A percentile compares a stretch with the other conserved stretches of the same genome.
These are phyloP conservation scores for Linanthus parryae DNA, from an alignment of 148 eudicot genomes.

Conservation along the genomic window DNA sequence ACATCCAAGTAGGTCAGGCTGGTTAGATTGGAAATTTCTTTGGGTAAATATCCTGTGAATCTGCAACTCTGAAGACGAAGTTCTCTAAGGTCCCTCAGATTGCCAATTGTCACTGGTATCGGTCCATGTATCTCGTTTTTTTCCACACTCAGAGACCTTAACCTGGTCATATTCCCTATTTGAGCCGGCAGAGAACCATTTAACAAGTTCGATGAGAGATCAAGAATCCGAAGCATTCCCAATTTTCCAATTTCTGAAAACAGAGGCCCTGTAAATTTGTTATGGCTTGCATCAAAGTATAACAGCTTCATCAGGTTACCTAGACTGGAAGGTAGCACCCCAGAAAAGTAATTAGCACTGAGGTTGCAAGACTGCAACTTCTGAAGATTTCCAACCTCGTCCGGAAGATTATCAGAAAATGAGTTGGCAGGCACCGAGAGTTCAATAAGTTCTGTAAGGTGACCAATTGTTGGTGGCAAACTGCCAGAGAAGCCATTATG, in stretches of 20 bases:
- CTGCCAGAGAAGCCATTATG: slow-evolving; percentile 52
- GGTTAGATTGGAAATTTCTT: slow-evolving; percentile 39
- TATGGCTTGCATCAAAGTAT: slow-evolving; percentile 49
- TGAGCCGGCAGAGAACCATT: slow-evolving; percentile 49
- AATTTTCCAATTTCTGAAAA: slow-evolving; percentile 49
- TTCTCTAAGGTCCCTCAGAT: slow-evolving; percentile 36
- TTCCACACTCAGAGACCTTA: slow-evolving; percentile 26
- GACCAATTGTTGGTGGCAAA: slow-evolving; percentile 62
- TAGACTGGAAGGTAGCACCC: slow-evolving; percentile 54
- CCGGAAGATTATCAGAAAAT: slow-evolving; percentile 60
- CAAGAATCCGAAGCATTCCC: slow-evolving; percentile 36
- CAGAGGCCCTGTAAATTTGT: slow-evolving; percentile 48
- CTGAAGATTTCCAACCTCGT: slow-evolving; percentile 49
- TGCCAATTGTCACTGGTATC: slow-evolving; percentile 45
- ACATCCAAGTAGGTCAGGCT: slow-evolving; percentile 51
- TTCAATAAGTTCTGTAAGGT: slow-evolving; percentile 47
- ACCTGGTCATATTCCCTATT: slow-evolving; percentile 31
- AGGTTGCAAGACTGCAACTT: slow-evolving; percentile 61
- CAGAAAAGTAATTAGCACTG: slow-evolving; percentile 53
- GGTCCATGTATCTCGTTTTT: slow-evolving; percentile 39
- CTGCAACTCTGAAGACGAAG: slow-evolving; percentile 53
- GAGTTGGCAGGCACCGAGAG: slow-evolving; percentile 53
- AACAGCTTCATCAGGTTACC: slow-evolving; percentile 40
- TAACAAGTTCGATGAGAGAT: slow-evolving; percentile 53
- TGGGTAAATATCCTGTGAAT: slow-evolving; percentile 52